These are phyloP conservation scores for Trametes coccinea DNA, from an alignment of 768 basidiomycete genomes.

Conservation along the genomic window DNA sequence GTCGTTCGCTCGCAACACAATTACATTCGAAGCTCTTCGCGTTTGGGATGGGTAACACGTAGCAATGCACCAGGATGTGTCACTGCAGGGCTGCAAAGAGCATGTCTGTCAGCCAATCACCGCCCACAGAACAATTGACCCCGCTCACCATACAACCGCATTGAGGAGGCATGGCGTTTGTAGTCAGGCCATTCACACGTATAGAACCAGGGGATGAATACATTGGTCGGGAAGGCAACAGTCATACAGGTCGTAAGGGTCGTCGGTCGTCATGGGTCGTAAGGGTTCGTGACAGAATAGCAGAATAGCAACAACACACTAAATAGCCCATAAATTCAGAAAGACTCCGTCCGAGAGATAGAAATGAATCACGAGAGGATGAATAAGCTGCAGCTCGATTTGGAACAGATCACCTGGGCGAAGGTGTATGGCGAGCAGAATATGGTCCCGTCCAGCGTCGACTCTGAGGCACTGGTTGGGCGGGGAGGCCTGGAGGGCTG, in stretches of 20 bases:
- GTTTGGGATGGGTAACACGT: too few relatives aligned
- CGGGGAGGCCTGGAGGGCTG: constrained; percentile 7
- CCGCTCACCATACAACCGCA: too few relatives aligned
- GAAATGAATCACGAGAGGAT: background rate
- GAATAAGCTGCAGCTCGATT: background rate
- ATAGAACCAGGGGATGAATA: background rate
- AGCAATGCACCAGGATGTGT: too few relatives aligned
- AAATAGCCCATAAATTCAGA: constrained; percentile 19
- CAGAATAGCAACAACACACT: background rate
- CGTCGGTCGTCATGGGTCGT: constrained; percentile 1
- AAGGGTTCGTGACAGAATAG: background rate
- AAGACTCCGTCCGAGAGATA: background rate
- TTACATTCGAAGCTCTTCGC: too few relatives aligned
- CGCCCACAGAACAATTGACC: too few relatives aligned
- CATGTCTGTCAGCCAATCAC: too few relatives aligned
- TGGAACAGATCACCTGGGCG: background rate
- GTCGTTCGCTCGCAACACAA: too few relatives aligned
- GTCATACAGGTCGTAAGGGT: background rate
- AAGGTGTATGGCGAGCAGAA: background rate
- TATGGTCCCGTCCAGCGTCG: background rate
- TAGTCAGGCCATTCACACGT: background rate
- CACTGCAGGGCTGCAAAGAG: too few relatives aligned
- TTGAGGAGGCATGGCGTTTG: background rate
- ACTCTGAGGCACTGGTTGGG: background rate
- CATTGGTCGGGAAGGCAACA: background rate